A percentile compares a stretch with the other conserved stretches of the same genome.
These are phyloP conservation scores for Candida insectalens DNA, from an alignment of 805 yeast species.

Conservation along the genomic window DNA sequence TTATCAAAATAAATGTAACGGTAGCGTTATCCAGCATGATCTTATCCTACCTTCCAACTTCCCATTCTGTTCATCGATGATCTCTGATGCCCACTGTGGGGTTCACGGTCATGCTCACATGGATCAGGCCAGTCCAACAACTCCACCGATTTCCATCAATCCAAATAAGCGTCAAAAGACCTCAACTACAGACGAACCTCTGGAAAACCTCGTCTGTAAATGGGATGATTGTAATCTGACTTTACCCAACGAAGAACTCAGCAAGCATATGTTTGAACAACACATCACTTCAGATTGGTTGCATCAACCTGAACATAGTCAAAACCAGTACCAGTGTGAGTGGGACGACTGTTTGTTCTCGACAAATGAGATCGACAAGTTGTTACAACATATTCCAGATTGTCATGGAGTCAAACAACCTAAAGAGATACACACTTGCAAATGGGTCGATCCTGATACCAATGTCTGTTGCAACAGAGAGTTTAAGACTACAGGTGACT, in stretches of 20 bases:
- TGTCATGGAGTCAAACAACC: conserved; percentile 6
- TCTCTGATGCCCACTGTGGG: conserved; percentile 22
- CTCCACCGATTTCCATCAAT: not conserved
- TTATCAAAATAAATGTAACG: conserved; percentile 18
- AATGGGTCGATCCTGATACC: conserved; percentile 25
- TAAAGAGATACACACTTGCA: conserved; percentile 18
- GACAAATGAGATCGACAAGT: conserved; percentile 38
- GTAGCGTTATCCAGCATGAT: conserved; percentile 18
- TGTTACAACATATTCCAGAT: conserved; percentile 51
- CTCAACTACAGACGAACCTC: too few species aligned
- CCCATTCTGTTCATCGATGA: not conserved
- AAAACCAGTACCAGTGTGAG: conserved; percentile 41
- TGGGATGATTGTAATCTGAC: conserved; percentile 57
- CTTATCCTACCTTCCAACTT: conserved; percentile 16
- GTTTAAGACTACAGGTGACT: conserved; percentile 45
- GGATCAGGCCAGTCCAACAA: conserved; percentile 8
- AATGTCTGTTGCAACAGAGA: conserved; percentile 33
- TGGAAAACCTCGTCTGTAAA: conserved; percentile 37
- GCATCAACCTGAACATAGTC: conserved; percentile 1
- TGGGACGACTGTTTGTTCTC: conserved; percentile 66
- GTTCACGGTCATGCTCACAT: conserved; percentile 23
- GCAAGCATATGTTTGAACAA: conserved; percentile 42
- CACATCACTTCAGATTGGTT: conserved; percentile 23
- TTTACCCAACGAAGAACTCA: conserved; percentile 28
- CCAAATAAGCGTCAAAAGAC: too few species aligned